Evolutionary conservation across 2,329 filamentous ascomycete genomes (phyloP).

Genomic region (Hortaea werneckii): DNA sequence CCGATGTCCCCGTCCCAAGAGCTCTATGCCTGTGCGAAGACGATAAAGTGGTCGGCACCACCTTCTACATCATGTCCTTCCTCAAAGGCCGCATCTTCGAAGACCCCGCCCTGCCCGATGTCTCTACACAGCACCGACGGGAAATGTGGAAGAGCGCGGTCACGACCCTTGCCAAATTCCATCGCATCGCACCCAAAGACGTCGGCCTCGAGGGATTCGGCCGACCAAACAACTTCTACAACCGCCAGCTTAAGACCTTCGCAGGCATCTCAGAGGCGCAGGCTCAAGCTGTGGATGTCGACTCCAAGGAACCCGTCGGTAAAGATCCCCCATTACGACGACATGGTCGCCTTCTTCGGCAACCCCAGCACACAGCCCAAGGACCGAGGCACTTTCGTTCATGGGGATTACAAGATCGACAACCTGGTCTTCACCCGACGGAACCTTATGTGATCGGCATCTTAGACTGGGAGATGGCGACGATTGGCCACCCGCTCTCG

Average conservation of each 20-base stretch:
- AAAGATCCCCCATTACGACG: constrained; percentile 70
- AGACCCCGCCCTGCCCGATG: constrained; percentile 69
- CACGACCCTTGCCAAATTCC: constrained; percentile 73
- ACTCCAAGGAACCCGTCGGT: constrained; percentile 67
- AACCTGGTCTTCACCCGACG: constrained; percentile 63
- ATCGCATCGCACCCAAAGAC: constrained; percentile 56
- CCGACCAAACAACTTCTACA: constrained; percentile 66
- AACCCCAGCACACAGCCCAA: constrained; percentile 59
- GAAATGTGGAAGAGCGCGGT: constrained; percentile 82
- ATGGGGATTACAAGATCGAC: constrained; percentile 87
- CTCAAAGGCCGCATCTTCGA: constrained; percentile 89
- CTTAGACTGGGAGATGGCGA: constrained; percentile 97
- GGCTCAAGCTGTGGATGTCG: constrained; percentile 62
- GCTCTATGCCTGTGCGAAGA: constrained; percentile 83
- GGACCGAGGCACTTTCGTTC: constrained; percentile 71
- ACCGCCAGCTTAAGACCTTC: constrained; percentile 77
- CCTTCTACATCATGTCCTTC: constrained; percentile 97
- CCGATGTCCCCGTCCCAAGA: constrained; percentile 76
- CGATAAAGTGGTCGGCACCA: constrained; percentile 65
- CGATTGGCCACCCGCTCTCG: constrained; percentile 87
- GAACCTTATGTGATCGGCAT: constrained; percentile 84
- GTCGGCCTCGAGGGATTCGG: constrained; percentile 68
- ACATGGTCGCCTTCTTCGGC: constrained; percentile 69
- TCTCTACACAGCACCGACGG: constrained; percentile 56
- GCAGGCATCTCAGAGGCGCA: constrained; percentile 68